Evolutionary conservation across 352 stramenopile genomes (phyloP).

Genomic region (Phytophthora fragariaefolia): DNA sequence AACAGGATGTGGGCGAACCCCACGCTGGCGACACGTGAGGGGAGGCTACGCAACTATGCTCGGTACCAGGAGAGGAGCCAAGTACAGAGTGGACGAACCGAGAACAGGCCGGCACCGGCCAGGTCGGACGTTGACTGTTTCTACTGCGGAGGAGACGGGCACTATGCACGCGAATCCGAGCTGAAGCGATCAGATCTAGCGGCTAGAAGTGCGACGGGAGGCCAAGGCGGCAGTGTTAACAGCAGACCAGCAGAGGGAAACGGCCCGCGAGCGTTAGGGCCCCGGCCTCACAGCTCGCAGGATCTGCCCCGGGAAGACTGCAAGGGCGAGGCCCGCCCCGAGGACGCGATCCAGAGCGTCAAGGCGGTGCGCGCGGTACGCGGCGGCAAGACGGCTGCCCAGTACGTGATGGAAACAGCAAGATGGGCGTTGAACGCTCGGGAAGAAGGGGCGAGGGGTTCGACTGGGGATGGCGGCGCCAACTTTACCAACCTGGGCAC

Average conservation of each 20-base stretch:
- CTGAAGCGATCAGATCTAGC: neutral
- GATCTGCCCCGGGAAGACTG: neutral
- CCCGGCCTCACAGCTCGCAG: neutral
- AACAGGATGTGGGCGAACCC: too few species aligned
- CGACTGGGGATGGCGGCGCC: too few species aligned
- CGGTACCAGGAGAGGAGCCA: neutral
- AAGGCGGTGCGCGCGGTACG: too few species aligned
- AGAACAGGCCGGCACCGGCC: too few species aligned
- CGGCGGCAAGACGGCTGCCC: too few species aligned
- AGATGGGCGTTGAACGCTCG: too few species aligned
- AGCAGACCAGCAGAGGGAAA: neutral
- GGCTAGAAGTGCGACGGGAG: neutral
- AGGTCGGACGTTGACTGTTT: neutral
- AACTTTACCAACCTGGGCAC: too few species aligned
- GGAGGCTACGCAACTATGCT: neutral
- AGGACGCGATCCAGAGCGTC: too few species aligned
- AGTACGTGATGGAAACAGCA: too few species aligned
- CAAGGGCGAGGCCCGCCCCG: too few species aligned
- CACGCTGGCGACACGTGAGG: neutral
- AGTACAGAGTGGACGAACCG: neutral
- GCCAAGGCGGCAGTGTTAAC: neutral
- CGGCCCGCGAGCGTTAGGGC: too few species aligned
- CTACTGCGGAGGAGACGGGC: neutral
- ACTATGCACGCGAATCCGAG: neutral
- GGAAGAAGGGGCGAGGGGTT: too few species aligned